Evolutionary conservation across 192 early-diverging fungal genomes (phyloP).

Genomic region (Entomortierella beljakovae): DNA sequence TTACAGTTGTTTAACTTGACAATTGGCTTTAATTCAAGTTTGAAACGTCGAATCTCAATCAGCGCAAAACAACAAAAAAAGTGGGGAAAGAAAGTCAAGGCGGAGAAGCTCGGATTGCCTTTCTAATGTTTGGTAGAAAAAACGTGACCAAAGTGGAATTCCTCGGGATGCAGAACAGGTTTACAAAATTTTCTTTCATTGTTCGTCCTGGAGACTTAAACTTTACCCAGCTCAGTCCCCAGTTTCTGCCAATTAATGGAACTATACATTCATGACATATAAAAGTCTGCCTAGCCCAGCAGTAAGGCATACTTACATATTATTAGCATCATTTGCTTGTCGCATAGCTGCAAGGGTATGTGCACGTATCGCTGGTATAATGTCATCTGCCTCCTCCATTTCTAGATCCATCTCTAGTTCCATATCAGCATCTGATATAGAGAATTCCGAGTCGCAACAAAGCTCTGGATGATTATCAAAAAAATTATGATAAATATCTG

Average conservation of each 20-base stretch:
- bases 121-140: background rate
- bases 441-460: slow-evolving; percentile 10
- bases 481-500: slow-evolving; percentile 25
- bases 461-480: slow-evolving; percentile 29
- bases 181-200: background rate
- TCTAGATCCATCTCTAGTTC: slow-evolving; percentile 30
- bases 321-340: slow-evolving; percentile 1
- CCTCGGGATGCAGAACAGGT: slow-evolving; percentile 1
- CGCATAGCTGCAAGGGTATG: slow-evolving; percentile 23
- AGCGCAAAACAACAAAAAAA: background rate
- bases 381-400: slow-evolving; percentile 12
- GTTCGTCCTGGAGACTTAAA: background rate
- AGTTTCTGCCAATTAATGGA: too few relatives aligned
- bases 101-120: slow-evolving; percentile 4
- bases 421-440: slow-evolving; percentile 23
- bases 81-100: background rate
- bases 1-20: too few relatives aligned
- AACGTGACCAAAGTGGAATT: slow-evolving; percentile 10
- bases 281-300: background rate
- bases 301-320: background rate
- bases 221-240: too few relatives aligned
- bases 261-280: too few relatives aligned
- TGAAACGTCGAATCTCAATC: background rate
- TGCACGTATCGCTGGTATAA: slow-evolving; percentile 9
- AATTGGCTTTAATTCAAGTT: background rate